A percentile compares a stretch with the other conserved stretches of the same genome.
phyloP scores from a whole-genome alignment of 192 early-diverging fungal genomes.

The Blastocladiella britannica region DNA sequence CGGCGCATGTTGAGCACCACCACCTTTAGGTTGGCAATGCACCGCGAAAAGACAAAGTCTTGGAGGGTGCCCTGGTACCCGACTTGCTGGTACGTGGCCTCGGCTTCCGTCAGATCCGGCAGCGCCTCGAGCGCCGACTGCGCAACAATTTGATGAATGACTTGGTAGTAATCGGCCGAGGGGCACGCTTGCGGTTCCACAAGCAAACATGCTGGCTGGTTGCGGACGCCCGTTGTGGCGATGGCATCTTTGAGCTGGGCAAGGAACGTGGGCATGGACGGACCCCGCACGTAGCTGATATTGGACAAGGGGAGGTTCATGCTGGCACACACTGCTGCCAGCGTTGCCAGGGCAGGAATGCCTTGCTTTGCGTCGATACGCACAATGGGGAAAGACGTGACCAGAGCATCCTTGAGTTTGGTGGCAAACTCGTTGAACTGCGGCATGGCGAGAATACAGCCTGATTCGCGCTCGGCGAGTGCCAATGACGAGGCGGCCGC shows the following conservation, averaged over 20 bases:
- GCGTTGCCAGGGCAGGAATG: not conserved
- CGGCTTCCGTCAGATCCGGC: not conserved
- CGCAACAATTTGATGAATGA: not conserved
- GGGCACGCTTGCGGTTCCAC: not conserved
- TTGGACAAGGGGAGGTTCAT: not conserved
- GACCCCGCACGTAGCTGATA: not conserved
- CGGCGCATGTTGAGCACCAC: not conserved
- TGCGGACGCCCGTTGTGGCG: not conserved
- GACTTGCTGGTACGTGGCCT: not conserved
- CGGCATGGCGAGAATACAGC: too few relatives aligned
- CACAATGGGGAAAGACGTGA: too few relatives aligned
- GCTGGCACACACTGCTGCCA: not conserved
- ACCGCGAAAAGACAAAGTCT: not conserved
- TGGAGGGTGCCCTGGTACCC: not conserved
- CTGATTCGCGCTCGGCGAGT: too few relatives aligned
- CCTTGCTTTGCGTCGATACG: too few relatives aligned
- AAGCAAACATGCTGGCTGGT: not conserved
- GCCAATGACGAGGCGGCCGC: too few relatives aligned
- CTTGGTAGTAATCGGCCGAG: not conserved
- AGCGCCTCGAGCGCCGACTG: not conserved
- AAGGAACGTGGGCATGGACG: not conserved
- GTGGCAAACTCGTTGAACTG: too few relatives aligned
- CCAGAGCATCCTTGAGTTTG: too few relatives aligned
- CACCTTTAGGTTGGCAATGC: not conserved
- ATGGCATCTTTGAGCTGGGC: not conserved